These are phyloP conservation scores for Alopecurus myosuroides DNA, from an alignment of 176 grass and related monocot species.

Conservation along the genomic window DNA sequence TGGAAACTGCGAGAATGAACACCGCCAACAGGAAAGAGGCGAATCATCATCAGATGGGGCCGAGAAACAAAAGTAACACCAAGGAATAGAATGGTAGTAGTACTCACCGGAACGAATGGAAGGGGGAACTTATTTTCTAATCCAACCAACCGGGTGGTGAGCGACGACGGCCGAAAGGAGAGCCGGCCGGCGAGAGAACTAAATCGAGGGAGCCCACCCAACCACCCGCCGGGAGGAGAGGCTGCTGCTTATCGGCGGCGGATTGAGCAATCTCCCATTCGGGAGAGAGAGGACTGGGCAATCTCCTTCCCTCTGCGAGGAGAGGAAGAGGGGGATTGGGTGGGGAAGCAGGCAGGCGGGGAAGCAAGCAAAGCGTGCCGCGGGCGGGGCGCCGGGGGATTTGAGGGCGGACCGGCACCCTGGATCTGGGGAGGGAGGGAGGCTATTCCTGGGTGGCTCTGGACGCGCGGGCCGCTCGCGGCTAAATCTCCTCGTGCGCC, in stretches of 20 bases:
- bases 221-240: neutral
- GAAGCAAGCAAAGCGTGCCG: neutral
- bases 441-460: neutral
- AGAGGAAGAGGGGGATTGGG: neutral
- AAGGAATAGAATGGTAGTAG: neutral
- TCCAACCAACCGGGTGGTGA: neutral
- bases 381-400: conserved; percentile 2
- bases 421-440: neutral
- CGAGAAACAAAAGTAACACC: neutral
- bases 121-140: neutral
- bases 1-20: conserved; percentile 1
- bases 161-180: neutral
- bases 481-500: neutral
- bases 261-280: neutral
- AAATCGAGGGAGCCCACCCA: neutral
- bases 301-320: neutral
- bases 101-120: conserved; percentile 3
- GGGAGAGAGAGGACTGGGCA: neutral
- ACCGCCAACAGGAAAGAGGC: neutral
- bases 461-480: neutral
- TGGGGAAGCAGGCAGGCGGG: neutral
- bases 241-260: neutral
- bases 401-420: neutral
- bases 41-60: neutral
- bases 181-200: neutral